Base-by-base conservation (phyloP, 257 asterid species). In the Nyctanthes arbortristis region DNA sequence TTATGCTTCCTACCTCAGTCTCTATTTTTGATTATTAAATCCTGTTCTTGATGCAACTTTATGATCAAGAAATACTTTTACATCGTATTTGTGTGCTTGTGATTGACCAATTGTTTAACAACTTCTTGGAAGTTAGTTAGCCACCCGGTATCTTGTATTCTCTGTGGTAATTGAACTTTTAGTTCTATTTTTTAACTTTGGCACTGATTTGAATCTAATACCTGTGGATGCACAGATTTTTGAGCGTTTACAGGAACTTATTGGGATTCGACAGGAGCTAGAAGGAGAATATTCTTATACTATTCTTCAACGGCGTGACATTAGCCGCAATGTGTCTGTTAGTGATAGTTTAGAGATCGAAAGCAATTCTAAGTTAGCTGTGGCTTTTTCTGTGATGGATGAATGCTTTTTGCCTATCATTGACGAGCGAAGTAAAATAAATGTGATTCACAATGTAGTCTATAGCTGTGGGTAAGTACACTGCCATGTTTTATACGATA, bases 271-370 rank as follows among this genome's bases (percentile, higher is more conserved):
- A 75, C 88, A 89, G 68, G 91, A 91, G 70, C 76, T 88, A 49
- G 91, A 82, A 40, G 89, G 82, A 59, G 98, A 93, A 25, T 92
- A 82, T 81, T 86, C 89, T 37, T 91, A 93, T 77, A 82, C 92
- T 35, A 54, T 89, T 80, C 95, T 89, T 78, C 93, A 70, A 61
- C 83, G 78, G 69, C 80, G 77, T 56, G 87, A 67, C 72, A 79
- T 82, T 75, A 73, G 65, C 66, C 63, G 68, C 49, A 87, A 86
- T 73, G 67, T 67, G 55, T 65, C 79, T 62, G 63, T 47, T 49
- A 57, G 70, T 68, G 80, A 82, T 75, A 77, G 73, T 68, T 65
- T 64, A 29, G 74, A 66, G 68, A 65, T 83, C 18, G 91, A 81
- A 78, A 77, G 82, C 78, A 82, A 85, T 79, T 80, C 89, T 68